These are phyloP conservation scores for Candida tetrigidarum DNA, from an alignment of 1,139 yeast species.

Conservation along the genomic window DNA sequence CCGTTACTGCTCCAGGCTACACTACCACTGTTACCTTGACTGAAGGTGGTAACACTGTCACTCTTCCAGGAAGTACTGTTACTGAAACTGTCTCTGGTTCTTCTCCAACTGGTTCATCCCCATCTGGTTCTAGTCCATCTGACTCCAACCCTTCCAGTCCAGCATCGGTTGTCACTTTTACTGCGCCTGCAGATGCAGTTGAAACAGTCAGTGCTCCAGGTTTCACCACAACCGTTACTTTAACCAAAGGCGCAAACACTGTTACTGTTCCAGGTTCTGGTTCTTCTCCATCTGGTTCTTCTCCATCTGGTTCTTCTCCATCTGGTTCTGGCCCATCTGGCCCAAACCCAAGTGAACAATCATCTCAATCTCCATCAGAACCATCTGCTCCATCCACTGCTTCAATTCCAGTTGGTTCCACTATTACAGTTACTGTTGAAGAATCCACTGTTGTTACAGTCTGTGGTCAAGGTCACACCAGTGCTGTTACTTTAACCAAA, in stretches of 20 bases:
- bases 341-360: background rate
- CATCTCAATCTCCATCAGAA: background rate
- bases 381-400: slow-evolving; percentile 5
- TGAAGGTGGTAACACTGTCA: slow-evolving; percentile 3
- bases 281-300: background rate
- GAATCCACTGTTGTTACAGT: no score
- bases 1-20: slow-evolving; percentile 2
- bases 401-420: slow-evolving; percentile 1
- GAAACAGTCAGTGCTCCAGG: slow-evolving; percentile 5
- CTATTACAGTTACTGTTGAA: no score
- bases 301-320: background rate
- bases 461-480: no score
- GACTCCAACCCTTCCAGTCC: no score
- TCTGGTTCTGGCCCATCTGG: slow-evolving; percentile 1
- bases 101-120: background rate
- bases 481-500: slow-evolving; percentile 3
- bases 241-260: slow-evolving; percentile 5
- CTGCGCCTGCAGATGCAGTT: background rate
- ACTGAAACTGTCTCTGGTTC: slow-evolving; percentile 1
- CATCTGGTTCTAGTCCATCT: background rate
- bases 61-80: background rate
- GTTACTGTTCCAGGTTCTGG: slow-evolving; percentile 2
- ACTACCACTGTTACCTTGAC: slow-evolving; percentile 2
- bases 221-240: slow-evolving; percentile 1
- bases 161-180: slow-evolving; percentile 5